These are phyloP conservation scores for Cryptococcus hybrid DNA, from an alignment of 1,284 basidiomycete species.

Conservation along the genomic window DNA sequence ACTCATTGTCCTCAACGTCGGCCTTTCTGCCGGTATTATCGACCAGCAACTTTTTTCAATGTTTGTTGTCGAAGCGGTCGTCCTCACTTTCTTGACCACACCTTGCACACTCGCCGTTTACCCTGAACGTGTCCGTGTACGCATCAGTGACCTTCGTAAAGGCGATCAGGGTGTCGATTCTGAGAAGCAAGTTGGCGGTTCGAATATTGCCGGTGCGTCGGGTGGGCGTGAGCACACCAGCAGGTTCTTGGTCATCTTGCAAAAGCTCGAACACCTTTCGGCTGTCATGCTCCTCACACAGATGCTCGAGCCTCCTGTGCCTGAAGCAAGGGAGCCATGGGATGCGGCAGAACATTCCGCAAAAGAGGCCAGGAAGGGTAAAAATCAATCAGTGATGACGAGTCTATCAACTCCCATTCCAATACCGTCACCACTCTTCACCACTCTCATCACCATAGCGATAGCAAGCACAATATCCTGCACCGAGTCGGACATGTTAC, in stretches of 20 bases:
- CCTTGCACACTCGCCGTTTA: constrained; percentile 77
- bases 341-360: constrained; percentile 63
- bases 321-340: constrained; percentile 54
- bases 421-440: background rate
- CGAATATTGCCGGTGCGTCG: constrained; percentile 22
- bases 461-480: background rate
- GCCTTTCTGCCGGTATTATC: constrained; percentile 74
- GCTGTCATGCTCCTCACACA: constrained; percentile 57
- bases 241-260: constrained; percentile 77
- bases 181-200: constrained; percentile 30
- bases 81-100: constrained; percentile 85
- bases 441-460: background rate
- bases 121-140: constrained; percentile 59
- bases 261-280: constrained; percentile 79
- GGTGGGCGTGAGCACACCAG: constrained; percentile 40
- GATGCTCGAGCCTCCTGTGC: constrained; percentile 49
- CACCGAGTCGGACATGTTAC: background rate
- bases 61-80: constrained; percentile 86
- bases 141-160: constrained; percentile 10
- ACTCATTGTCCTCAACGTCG: constrained; percentile 91
- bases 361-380: background rate
- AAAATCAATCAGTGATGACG: constrained; percentile 1
- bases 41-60: constrained; percentile 66
- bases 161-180: constrained; percentile 8
- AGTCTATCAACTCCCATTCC: background rate